These are phyloP conservation scores for Zygoascus tannicola DNA, from an alignment of 805 yeast species.

Conservation along the genomic window DNA sequence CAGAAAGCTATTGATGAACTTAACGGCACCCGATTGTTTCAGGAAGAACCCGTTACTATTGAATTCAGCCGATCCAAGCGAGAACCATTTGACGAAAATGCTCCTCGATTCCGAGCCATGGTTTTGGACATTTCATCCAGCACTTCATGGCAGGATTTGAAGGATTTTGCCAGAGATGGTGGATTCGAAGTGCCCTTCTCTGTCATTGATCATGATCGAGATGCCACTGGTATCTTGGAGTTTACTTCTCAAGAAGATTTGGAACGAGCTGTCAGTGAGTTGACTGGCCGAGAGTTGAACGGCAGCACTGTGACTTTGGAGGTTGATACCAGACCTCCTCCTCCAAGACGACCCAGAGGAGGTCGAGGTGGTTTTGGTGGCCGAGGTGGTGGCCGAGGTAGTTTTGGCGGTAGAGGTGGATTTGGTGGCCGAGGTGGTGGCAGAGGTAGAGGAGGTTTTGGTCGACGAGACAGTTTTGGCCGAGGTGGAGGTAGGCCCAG, in stretches of 20 bases:
- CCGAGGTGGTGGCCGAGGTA: slow-evolving; percentile 29
- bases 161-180: slow-evolving; percentile 56
- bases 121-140: slow-evolving; percentile 21
- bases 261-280: slow-evolving; percentile 56
- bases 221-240: slow-evolving; percentile 29
- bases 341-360: slow-evolving; percentile 34
- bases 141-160: slow-evolving; percentile 47
- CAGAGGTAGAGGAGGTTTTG: slow-evolving; percentile 39
- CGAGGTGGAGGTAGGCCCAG: slow-evolving; percentile 35
- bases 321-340: slow-evolving; percentile 46
- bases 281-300: slow-evolving; percentile 63
- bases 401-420: slow-evolving; percentile 38
- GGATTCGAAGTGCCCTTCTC: slow-evolving; percentile 32
- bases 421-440: slow-evolving; percentile 34
- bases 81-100: slow-evolving; percentile 7
- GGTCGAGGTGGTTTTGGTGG: slow-evolving; percentile 36
- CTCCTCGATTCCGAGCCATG: slow-evolving; percentile 18
- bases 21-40: slow-evolving; percentile 27
- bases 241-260: slow-evolving; percentile 54
- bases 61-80: slow-evolving; percentile 28
- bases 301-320: slow-evolving; percentile 61
- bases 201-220: slow-evolving; percentile 29
- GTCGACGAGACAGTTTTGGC: slow-evolving; percentile 16
- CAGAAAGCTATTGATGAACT: slow-evolving; percentile 20
- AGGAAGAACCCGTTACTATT: slow-evolving; percentile 28